A percentile compares a stretch with the other conserved stretches of the same genome.
Evolutionary conservation across 1,139 yeast genomes (phyloP).

Genomic region (Scheffersomyces parashehatae): DNA sequence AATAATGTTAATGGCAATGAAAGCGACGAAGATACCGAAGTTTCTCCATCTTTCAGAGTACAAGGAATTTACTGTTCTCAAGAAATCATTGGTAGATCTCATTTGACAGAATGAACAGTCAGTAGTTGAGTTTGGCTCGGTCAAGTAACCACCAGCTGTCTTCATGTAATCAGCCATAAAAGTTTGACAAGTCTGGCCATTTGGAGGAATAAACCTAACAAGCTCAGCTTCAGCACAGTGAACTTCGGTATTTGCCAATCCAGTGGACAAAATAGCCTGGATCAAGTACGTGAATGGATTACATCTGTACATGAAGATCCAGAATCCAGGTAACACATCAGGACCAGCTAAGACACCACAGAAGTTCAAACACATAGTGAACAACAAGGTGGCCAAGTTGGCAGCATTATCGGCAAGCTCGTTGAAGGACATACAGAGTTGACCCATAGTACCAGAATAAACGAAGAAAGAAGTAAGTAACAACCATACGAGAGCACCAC

Average conservation of each 20-base stretch:
- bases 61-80: constrained; percentile 40
- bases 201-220: constrained; percentile 44
- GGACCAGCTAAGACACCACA: constrained; percentile 80
- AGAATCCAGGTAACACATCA: constrained; percentile 46
- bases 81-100: constrained; percentile 50
- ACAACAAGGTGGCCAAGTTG: constrained; percentile 60
- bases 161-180: constrained; percentile 49
- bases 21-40: constrained; percentile 54
- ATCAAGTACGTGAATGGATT: constrained; percentile 69
- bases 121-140: constrained; percentile 41
- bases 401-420: constrained; percentile 77
- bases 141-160: constrained; percentile 52
- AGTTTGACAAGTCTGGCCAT: constrained; percentile 54
- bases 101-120: constrained; percentile 55
- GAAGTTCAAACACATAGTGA: constrained; percentile 70
- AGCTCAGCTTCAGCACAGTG: constrained; percentile 50
- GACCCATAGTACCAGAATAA: constrained; percentile 66
- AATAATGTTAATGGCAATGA: constrained; percentile 21
- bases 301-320: constrained; percentile 61
- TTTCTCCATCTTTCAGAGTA: constrained; percentile 67
- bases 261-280: constrained; percentile 53
- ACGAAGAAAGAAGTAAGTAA: constrained; percentile 55
- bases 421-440: constrained; percentile 59
- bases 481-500: constrained; percentile 75
- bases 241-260: constrained; percentile 52